These are phyloP conservation scores for Cladophialophora bantiana DNA, from an alignment of 2,329 filamentous ascomycete species.

Conservation along the genomic window DNA sequence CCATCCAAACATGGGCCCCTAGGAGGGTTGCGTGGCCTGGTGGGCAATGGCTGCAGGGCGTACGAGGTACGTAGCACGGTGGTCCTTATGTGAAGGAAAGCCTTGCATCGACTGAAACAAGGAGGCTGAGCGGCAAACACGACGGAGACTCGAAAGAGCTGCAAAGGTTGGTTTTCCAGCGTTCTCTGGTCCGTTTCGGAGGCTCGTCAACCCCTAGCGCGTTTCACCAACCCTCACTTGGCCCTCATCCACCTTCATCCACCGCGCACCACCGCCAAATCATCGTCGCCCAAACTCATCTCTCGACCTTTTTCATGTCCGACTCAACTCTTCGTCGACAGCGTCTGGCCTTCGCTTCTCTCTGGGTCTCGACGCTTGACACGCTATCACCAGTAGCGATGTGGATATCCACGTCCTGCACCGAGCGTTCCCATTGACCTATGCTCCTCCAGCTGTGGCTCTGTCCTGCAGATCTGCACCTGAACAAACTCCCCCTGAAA, in stretches of 20 bases:
- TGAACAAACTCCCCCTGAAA: conserved; percentile 15
- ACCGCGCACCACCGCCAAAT: conserved; percentile 29
- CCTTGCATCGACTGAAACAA: conserved; percentile 36
- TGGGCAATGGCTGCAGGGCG: neutral
- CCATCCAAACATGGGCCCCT: neutral
- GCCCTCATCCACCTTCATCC: conserved; percentile 19
- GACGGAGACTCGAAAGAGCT: neutral
- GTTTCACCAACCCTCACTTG: conserved; percentile 27
- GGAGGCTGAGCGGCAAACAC: conserved; percentile 31
- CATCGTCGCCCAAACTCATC: conserved; percentile 21
- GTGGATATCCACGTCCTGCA: conserved; percentile 21
- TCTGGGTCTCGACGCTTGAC: conserved; percentile 7
- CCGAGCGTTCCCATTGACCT: conserved; percentile 8
- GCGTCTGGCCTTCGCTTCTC: conserved; percentile 26
- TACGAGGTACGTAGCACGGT: conserved; percentile 4
- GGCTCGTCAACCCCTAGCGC: conserved; percentile 23
- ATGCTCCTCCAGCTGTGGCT: conserved; percentile 6
- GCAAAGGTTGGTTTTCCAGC: conserved; percentile 7
- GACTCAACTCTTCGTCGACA: conserved; percentile 17
- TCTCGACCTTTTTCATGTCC: conserved; percentile 13
- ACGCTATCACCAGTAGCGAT: conserved; percentile 10
- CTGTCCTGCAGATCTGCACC: conserved; percentile 14
- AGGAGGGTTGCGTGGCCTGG: neutral
- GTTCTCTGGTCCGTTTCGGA: neutral
- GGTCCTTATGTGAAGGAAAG: conserved; percentile 18